Conservation (phyloP, 306 rosid genomes). For the Quercus berberidifolia region DNA sequence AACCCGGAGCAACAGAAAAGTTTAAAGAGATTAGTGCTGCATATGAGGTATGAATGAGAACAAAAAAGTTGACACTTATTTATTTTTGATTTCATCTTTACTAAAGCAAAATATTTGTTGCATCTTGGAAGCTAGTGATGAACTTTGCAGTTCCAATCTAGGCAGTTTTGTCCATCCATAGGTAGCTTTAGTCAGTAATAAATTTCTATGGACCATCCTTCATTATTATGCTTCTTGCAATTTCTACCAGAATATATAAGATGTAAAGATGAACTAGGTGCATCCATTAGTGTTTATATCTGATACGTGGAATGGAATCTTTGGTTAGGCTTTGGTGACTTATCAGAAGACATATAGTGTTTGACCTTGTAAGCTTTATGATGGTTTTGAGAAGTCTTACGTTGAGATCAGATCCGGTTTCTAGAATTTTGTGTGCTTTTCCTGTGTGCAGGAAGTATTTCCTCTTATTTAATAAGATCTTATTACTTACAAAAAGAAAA, state of each 20-base stretch:
- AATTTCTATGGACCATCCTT: background rate
- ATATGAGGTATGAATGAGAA: conserved; percentile 65
- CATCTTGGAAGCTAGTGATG: background rate
- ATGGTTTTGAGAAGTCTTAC: no score
- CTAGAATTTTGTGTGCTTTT: no score
- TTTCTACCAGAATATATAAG: background rate
- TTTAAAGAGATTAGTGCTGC: conserved; percentile 97
- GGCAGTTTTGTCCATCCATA: background rate
- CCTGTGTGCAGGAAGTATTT: no score
- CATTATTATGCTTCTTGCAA: background rate
- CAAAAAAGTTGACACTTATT: background rate
- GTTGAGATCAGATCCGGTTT: no score
- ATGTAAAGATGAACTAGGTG: no score
- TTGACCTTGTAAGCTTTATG: background rate
- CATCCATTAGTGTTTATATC: no score
- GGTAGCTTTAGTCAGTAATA: no score
- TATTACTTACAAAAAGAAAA: no score
- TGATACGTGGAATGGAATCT: background rate
- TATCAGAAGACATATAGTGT: background rate
- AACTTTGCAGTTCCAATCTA: background rate
- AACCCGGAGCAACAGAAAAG: conserved; percentile 92
- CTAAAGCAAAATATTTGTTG: background rate
- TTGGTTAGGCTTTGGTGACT: background rate
- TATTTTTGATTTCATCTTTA: background rate
- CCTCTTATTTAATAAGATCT: no score